Evolutionary conservation across 2,329 filamentous ascomycete genomes (phyloP), one percentile per base, ranked within the genome.

Genomic region (Aureobasidium namibiae): DNA sequence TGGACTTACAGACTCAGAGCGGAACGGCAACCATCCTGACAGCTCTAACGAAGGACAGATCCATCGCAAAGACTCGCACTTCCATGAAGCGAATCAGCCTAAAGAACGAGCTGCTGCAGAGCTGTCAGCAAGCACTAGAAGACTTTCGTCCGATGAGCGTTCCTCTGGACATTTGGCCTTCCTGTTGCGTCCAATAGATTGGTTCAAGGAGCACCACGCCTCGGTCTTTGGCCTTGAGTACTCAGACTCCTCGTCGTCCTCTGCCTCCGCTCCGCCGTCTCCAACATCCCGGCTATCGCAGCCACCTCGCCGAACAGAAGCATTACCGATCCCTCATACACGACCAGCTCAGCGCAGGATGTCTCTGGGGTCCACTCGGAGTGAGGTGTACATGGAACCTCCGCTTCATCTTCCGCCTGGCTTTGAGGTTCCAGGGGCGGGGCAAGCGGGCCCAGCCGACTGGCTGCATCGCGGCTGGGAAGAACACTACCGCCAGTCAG

Each of bases 61-160:
- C 13, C 31, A 56, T 14, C 54, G 54, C 34, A 58, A 58, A 33
- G 54, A 58, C 14, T 49, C 54, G 16, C 54, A 49, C n/a, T n/a
- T 48, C 11, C n/a, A 36, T 3, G 44, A 39, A 1, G 24, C 16
- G 1, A 13, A 13, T n/a, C 24, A 39, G 11, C 18, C 7, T 5
- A 33, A 42, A 33, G 54, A 41, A 3, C 39, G 21, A 38, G 31
- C 18, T 5, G 8, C 42, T 24, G 24, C 16, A 16, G 44, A 49
- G 1, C 11, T 33, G 24, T 18, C 39, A 24, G 44, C 44, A 11
- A 14, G n/a, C 10, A 53, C 34, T 14, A 38, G 13, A 26, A 18
- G 38, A 13, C 14, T 18, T 23, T 34, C 39, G 10, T 18, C 29
- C 3, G 34, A 56, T 6, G 41, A 42, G 18, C 41, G 16, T n/a